A percentile compares a stretch with the other conserved stretches of the same genome.
Conservation (phyloP, 352 stramenopile species). For the Phytopythium boreale region DNA sequence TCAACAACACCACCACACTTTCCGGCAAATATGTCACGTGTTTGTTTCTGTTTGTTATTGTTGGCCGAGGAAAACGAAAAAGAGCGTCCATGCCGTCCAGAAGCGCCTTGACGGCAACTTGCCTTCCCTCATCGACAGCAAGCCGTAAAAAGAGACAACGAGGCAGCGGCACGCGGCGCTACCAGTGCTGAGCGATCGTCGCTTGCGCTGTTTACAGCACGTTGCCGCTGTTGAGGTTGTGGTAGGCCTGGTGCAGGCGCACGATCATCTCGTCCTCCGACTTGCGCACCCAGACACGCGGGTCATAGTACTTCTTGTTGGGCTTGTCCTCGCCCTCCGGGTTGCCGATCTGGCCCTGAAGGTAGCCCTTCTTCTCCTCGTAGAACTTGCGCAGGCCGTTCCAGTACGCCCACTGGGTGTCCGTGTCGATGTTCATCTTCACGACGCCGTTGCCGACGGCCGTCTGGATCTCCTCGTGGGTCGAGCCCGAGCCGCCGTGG, state of each 20-base stretch:
- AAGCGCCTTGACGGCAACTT: not conserved
- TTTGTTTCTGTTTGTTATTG: conserved; percentile 7
- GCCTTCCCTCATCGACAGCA: not conserved
- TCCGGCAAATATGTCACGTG: conserved; percentile 7
- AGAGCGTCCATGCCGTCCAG: not conserved
- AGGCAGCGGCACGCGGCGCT: not conserved
- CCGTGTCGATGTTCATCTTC: conserved; percentile 99
- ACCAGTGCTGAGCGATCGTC: not conserved
- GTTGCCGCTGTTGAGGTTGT: conserved; percentile 87
- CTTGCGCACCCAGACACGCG: conserved; percentile 96
- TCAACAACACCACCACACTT: not conserved
- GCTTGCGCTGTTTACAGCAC: conserved; percentile 45
- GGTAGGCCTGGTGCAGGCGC: conserved; percentile 89
- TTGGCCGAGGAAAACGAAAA: conserved; percentile 1
- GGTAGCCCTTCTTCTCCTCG: conserved; percentile 95
- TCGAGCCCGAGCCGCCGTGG: conserved; percentile 97
- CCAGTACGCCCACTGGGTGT: conserved; percentile 99
- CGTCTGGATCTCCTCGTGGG: conserved; percentile 95
- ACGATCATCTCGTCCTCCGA: conserved; percentile 94
- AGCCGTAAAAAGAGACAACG: not conserved
- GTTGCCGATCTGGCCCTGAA: conserved; percentile 98
- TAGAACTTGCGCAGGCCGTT: conserved; percentile 98
- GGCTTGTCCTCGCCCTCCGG: conserved; percentile 95
- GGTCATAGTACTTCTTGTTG: conserved; percentile 99
- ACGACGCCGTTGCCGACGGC: conserved; percentile 96